Evolutionary conservation across 805 yeast species (phyloP).

Genomic region (Suhomyces kilbournensis): DNA sequence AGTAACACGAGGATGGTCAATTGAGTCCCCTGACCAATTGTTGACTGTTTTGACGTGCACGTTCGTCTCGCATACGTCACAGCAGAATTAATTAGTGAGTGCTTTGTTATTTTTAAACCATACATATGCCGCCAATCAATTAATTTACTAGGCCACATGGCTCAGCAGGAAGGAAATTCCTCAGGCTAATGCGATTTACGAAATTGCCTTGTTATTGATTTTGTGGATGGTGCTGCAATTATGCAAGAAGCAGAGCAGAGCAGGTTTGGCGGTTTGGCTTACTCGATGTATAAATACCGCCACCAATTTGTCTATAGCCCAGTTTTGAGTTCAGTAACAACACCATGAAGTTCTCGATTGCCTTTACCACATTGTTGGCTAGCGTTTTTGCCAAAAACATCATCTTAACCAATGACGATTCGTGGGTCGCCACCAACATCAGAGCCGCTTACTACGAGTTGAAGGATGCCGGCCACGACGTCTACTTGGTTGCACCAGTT

Average conservation of each 20-base stretch:
- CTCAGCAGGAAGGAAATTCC: neutral
- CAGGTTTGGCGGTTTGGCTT: neutral
- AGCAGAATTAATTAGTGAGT: neutral
- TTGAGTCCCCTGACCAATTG: neutral
- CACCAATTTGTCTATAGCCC: neutral
- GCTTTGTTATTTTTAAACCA: neutral
- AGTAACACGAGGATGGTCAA: too few relatives aligned
- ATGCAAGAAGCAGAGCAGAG: neutral
- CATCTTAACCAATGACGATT: conserved; percentile 20
- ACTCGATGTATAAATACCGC: neutral
- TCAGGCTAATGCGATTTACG: neutral
- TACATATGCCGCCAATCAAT: neutral
- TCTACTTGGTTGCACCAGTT: conserved; percentile 50
- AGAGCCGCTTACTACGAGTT: conserved; percentile 25
- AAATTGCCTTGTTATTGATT: neutral
- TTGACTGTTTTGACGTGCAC: neutral
- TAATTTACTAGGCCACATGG: neutral
- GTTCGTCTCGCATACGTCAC: neutral
- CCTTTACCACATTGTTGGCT: conserved; percentile 10
- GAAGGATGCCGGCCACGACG: conserved; percentile 46
- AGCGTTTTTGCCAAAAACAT: conserved; percentile 16
- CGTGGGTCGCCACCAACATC: conserved; percentile 20
- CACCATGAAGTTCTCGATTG: conserved; percentile 10
- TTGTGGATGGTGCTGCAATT: neutral
- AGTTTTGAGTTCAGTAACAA: neutral